Evolutionary conservation across 176 grass and related monocot species (phyloP), one percentile per base, ranked within the genome.

Genomic region (Cenchrus fungigraminus): DNA sequence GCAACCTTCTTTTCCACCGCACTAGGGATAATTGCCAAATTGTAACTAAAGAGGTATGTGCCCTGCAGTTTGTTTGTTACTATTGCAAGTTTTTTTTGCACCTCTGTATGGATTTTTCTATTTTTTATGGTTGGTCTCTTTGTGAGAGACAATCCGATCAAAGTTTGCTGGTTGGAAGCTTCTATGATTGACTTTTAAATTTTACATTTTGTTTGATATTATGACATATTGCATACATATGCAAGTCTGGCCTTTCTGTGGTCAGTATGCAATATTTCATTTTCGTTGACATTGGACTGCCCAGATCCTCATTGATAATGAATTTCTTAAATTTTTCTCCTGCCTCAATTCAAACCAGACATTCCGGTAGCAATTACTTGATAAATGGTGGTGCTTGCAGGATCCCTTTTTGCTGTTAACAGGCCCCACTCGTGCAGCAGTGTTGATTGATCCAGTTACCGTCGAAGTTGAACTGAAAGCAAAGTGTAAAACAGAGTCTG

Each of bases 391-490:
- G 14, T 32, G 11, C 62, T 65, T 65, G 28, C 62, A 32, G 17
- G 57, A 59, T 59, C 57, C 57, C 17, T n/a, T 59, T 59, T 59
- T 59, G 6, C 57, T 59, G 17, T 59, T 59, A 59, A 59, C 57
- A n/a, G 57, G 57, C 17, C 57, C 57, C 6, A n/a, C 57, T 59
- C 57, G 57, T 59, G 17, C 17, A n/a, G 19, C n/a, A n/a, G 57
- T 59, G 17, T 59, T 59, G 12, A 1, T n/a, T 68, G 78, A 42
- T 54, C 63, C 29, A 68, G 78, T 80, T 4, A 4, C 10, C 0
- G 68, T 80, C 32, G 63, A 80, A 68, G 29, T 53, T 80, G 8
- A 68, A 14, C 78, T 80, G 20, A 40, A 68, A 42, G 47, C 14
- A 14, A 81, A 55, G 3, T 29, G 63, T 0, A 14, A 14, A 68